Base-by-base conservation (phyloP, 371 early-diverging fungal species). In the Spraguea lophii region DNA sequence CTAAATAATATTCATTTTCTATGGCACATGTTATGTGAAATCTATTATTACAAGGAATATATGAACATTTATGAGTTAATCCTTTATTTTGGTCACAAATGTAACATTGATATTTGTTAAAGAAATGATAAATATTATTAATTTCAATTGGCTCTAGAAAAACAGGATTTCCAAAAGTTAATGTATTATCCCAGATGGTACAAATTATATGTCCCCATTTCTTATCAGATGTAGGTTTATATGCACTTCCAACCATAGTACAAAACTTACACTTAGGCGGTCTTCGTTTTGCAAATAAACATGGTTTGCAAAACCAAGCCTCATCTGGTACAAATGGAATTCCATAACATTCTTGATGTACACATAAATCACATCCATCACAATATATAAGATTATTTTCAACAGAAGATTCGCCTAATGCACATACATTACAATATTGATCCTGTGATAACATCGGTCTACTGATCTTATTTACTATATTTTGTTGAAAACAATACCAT, bases 271-370 rank as follows among this genome's bases (percentile, higher is more conserved):
- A 71, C 6, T 13, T 38, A 13, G 41, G 13, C 24, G 30, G 19
- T 22, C 49, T 49, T 4, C 55, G 15, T 12, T 48, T 32, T 12
- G 22, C 2, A 22, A 44, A 59, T 15, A 66, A 40, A 40, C 72
- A 71, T 15, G 37, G 47, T 25, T 45, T 52, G 39, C 72, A 71
- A 1, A 71, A 44, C 69, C 69, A 71, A 21, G 40, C 47, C 16
- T 49, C 54, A 9, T 56, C 52, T 42, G 52, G 24, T 36, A 52
- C 43, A n/a, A 54, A 58, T 23, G 52, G 55, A 4, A 66, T 49
- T 3, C 72, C 72, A 47, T 71, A 71, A 51, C 72, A 71, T 21
- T 47, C 49, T 43, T 63, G 50, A 52, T 71, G 72, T 23, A 69
- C 66, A 35, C 46, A 51, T 27, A 71, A 49, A 32, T 47, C 46